Conservation (phyloP, 2,329 filamentous ascomycete genomes). For the Aschersonia sp. region DNA sequence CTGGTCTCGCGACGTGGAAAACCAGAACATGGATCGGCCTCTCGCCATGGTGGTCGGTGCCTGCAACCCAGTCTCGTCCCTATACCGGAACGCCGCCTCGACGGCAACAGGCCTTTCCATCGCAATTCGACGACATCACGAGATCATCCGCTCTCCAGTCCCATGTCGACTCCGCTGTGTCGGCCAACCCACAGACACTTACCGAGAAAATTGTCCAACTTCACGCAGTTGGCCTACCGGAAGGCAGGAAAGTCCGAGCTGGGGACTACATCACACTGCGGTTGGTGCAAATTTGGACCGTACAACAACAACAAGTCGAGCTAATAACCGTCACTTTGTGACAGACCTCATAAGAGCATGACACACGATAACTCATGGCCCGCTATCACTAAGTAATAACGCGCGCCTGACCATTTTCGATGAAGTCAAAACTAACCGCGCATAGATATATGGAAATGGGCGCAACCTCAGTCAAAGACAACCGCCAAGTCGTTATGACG, state of each 20-base stretch:
- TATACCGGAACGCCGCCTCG: too few species aligned
- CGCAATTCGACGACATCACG: too few species aligned
- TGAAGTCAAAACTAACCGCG: slow-evolving; percentile 25
- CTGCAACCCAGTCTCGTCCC: too few species aligned
- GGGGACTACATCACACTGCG: slow-evolving; percentile 61
- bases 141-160: too few species aligned
- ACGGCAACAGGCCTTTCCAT: too few species aligned
- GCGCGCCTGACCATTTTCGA: too few species aligned
- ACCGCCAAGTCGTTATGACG: slow-evolving; percentile 66
- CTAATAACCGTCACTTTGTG: slow-evolving; percentile 13
- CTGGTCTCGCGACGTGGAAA: too few species aligned
- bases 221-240: slow-evolving; percentile 56
- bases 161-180: too few species aligned
- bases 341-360: slow-evolving; percentile 59
- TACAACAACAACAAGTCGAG: too few species aligned
- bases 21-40: too few species aligned
- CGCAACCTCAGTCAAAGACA: slow-evolving; percentile 54
- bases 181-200: slow-evolving; percentile 44
- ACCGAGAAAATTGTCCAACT: slow-evolving; percentile 84
- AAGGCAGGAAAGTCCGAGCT: slow-evolving; percentile 56
- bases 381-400: slow-evolving; percentile 8
- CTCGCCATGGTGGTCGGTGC: too few species aligned
- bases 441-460: slow-evolving; percentile 67
- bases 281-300: too few species aligned
- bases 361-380: slow-evolving; percentile 77